Percentiles rank a stretch among this genome's conserved stretches.
These are phyloP conservation scores for Trypanosoma avium DNA, from an alignment of 208 protist genomes.

Conservation along the genomic window DNA sequence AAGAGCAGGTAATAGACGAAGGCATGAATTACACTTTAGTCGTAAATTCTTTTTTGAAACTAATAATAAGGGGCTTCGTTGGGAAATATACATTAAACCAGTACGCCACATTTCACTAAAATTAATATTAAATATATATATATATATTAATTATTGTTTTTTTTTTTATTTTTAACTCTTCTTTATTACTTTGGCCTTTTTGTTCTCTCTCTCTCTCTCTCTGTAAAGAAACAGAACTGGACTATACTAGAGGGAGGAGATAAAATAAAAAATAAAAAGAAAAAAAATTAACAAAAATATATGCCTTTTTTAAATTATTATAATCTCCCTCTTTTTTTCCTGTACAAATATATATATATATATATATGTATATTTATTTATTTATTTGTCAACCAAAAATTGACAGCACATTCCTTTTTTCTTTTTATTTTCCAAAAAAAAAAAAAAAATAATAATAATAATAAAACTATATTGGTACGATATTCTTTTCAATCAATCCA, in stretches of 20 bases:
- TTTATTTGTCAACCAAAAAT: too few relatives aligned
- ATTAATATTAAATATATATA: conserved; percentile 4
- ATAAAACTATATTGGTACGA: too few relatives aligned
- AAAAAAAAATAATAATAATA: too few relatives aligned
- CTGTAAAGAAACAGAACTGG: too few relatives aligned
- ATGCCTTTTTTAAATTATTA: too few relatives aligned
- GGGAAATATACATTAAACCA: conserved; percentile 14
- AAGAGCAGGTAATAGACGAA: conserved; percentile 57
- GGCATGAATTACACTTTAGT: conserved; percentile 61
- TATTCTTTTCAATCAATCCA: too few relatives aligned
- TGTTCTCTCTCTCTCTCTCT: neutral
- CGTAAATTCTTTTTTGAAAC: conserved; percentile 73
- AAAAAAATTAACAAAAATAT: neutral
- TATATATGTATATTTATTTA: neutral
- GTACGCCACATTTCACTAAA: conserved; percentile 15
- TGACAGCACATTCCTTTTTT: too few relatives aligned
- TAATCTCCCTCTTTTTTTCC: too few relatives aligned
- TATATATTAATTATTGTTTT: neutral
- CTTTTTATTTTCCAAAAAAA: too few relatives aligned
- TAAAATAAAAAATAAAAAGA: neutral
- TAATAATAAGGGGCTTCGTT: conserved; percentile 12
- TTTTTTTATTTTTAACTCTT: conserved; percentile 2
- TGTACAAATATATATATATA: neutral
- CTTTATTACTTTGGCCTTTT: conserved; percentile 7
- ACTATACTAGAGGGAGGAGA: too few relatives aligned